phyloP scores from a whole-genome alignment of 208 protist species.

The Acanthamoeba divionensis region DNA sequence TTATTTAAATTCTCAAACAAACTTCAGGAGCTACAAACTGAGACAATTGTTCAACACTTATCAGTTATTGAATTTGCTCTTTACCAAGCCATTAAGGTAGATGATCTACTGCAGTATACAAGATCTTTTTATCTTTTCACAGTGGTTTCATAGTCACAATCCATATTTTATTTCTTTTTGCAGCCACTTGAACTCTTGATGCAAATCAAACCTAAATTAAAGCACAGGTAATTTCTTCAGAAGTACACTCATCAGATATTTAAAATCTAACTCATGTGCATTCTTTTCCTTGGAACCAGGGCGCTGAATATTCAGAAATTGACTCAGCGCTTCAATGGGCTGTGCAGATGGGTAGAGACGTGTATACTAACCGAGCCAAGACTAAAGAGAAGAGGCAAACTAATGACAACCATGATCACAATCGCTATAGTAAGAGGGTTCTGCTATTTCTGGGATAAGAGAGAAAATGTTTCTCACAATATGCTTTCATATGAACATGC shows the following conservation, averaged over 20 bases:
- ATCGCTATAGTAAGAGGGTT: slow-evolving; percentile 43
- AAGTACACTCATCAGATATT: not conserved
- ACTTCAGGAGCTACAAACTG: not conserved
- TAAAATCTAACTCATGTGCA: not conserved
- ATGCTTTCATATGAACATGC: not conserved
- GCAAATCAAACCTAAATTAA: slow-evolving; percentile 74
- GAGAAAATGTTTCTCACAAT: not conserved
- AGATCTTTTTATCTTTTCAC: not conserved
- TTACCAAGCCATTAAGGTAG: slow-evolving; percentile 18
- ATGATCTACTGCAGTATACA: not conserved
- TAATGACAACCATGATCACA: slow-evolving; percentile 72
- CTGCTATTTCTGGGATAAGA: not conserved
- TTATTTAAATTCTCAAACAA: not conserved
- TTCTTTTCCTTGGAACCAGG: not conserved
- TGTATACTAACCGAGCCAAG: slow-evolving; percentile 57
- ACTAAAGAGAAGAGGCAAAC: slow-evolving; percentile 54
- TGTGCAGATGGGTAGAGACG: slow-evolving; percentile 68
- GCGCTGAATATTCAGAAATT: slow-evolving; percentile 73
- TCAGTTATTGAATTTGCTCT: not conserved
- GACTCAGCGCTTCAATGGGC: slow-evolving; percentile 75
- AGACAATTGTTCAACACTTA: slow-evolving; percentile 22
- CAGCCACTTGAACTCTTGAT: slow-evolving; percentile 74
- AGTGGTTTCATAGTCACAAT: not conserved
- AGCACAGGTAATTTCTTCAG: slow-evolving; percentile 20
- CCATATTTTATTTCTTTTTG: not conserved